Evolutionary conservation across 140 eudicot species (phyloP).

Genomic region (Ambrosia hybrid): DNA sequence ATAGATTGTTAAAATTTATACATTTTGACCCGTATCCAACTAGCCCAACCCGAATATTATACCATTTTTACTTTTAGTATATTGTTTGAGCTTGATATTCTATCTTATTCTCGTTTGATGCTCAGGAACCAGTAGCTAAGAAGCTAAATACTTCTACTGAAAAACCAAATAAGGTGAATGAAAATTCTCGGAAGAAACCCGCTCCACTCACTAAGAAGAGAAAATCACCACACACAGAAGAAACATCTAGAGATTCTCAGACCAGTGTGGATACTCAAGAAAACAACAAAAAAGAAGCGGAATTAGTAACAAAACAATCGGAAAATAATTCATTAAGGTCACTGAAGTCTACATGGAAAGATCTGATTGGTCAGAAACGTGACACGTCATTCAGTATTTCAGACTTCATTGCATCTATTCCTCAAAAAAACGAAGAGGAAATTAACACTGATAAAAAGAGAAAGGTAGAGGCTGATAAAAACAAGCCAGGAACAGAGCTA

Average conservation of each 20-base stretch:
- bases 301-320: conserved; percentile 33
- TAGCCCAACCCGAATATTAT: too few relatives aligned
- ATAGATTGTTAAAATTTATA: too few relatives aligned
- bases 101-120: too few relatives aligned
- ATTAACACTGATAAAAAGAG: conserved; percentile 18
- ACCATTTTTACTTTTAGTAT: too few relatives aligned
- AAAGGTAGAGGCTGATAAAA: neutral
- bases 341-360: conserved; percentile 62
- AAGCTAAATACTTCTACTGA: conserved; percentile 24
- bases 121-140: conserved; percentile 27
- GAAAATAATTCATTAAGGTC: conserved; percentile 34
- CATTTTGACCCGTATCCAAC: too few relatives aligned
- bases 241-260: conserved; percentile 20
- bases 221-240: conserved; percentile 38
- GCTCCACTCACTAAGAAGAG: conserved; percentile 44
- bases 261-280: conserved; percentile 22
- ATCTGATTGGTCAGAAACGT: conserved; percentile 40
- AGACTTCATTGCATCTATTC: conserved; percentile 31
- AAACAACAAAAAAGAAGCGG: conserved; percentile 20
- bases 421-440: conserved; percentile 21
- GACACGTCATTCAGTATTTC: conserved; percentile 42
- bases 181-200: conserved; percentile 29
- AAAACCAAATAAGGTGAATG: conserved; percentile 28
- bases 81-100: too few relatives aligned
- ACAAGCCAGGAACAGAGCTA: too few relatives aligned